Evolutionary conservation across 306 rosid genomes (phyloP).

Genomic region (Glycine tomentella): DNA sequence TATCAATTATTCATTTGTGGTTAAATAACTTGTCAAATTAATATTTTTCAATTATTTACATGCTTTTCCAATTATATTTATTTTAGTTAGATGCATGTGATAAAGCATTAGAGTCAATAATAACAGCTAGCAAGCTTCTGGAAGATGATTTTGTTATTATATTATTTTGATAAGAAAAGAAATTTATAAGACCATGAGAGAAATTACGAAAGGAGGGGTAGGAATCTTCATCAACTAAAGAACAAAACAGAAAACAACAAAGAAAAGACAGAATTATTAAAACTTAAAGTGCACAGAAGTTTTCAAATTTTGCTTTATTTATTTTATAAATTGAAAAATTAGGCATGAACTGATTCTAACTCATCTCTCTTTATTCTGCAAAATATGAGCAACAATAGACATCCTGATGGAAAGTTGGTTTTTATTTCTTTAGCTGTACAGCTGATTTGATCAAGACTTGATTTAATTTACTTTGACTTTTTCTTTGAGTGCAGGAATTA

Average conservation of each 20-base stretch:
- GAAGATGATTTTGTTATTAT: not conserved
- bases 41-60: not conserved
- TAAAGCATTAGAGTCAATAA: not conserved
- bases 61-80: not conserved
- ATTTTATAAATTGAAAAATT: no score
- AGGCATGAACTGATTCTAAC: no score
- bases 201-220: not conserved
- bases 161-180: not conserved
- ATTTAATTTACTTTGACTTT: no score
- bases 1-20: not conserved
- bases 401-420: no score
- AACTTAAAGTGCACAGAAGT: no score
- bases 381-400: no score
- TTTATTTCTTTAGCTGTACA: no score
- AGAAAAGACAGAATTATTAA: not conserved
- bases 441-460: no score
- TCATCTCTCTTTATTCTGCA: no score
- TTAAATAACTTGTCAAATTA: not conserved
- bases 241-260: constrained; percentile 11
- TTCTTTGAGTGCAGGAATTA: no score
- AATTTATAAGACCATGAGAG: not conserved
- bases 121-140: constrained; percentile 10
- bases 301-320: no score
- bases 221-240: not conserved
- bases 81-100: not conserved